Percentiles rank a stretch among this genome's conserved stretches.
These are phyloP conservation scores for Cutaneotrichosporon curvatum DNA, from an alignment of 1,284 basidiomycete genomes.

Conservation along the genomic window DNA sequence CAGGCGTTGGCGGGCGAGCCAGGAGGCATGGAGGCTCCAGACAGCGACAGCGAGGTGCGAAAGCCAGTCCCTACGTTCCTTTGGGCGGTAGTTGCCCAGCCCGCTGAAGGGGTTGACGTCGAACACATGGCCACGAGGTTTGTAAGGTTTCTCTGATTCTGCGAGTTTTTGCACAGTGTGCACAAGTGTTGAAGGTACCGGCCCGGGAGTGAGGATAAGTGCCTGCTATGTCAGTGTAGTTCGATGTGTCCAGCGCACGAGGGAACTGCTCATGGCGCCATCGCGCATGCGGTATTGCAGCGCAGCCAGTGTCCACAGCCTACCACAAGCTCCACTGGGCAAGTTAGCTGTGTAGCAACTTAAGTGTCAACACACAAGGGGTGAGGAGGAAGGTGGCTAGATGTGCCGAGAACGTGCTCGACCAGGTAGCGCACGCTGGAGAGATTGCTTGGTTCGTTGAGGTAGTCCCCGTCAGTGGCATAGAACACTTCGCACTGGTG, in stretches of 20 bases:
- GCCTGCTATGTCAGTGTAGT: slow-evolving; percentile 5
- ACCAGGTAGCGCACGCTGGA: slow-evolving; percentile 1
- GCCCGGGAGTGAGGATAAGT: slow-evolving; percentile 14
- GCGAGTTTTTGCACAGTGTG: slow-evolving; percentile 8
- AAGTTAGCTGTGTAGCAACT: not conserved
- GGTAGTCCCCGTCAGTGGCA: slow-evolving; percentile 11
- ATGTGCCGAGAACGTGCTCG: slow-evolving; percentile 9
- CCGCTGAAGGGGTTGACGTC: slow-evolving; percentile 15
- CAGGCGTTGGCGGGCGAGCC: slow-evolving; percentile 8
- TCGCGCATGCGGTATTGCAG: slow-evolving; percentile 17
- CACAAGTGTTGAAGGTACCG: slow-evolving; percentile 5
- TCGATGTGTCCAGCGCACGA: not conserved
- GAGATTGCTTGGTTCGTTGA: slow-evolving; percentile 4
- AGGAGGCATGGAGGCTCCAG: slow-evolving; percentile 12
- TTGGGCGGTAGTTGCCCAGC: slow-evolving; percentile 5
- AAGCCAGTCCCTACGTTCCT: slow-evolving; percentile 4
- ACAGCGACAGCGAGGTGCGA: slow-evolving; percentile 8
- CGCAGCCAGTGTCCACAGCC: slow-evolving; percentile 15
- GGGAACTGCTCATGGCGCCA: slow-evolving; percentile 11
- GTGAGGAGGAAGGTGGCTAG: slow-evolving; percentile 4
- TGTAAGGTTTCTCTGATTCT: slow-evolving; percentile 9
- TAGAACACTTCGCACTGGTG: slow-evolving; percentile 16
- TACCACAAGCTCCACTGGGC: slow-evolving; percentile 14
- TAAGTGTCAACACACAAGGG: slow-evolving; percentile 3
- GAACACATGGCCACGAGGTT: slow-evolving; percentile 8